Evolutionary conservation across 768 basidiomycete species (phyloP).

Genomic region (Rhizopogon rudus): DNA sequence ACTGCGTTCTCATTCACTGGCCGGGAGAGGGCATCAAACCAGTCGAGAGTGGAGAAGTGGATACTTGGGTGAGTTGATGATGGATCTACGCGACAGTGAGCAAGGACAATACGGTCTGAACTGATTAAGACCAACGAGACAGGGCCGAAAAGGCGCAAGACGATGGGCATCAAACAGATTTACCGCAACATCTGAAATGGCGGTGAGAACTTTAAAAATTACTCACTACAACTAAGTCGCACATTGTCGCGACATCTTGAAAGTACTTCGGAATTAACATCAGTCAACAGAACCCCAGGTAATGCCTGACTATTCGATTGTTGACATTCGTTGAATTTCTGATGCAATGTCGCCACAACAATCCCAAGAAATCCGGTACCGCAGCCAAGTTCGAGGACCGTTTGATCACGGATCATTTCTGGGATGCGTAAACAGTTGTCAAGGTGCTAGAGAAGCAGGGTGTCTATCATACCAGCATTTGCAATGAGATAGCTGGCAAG

Average conservation of each 20-base stretch:
- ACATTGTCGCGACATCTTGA: constrained; percentile 56
- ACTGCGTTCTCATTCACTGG: constrained; percentile 14
- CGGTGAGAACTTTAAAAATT: background rate
- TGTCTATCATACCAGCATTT: constrained; percentile 43
- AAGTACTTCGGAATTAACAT: constrained; percentile 61
- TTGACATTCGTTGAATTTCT: constrained; percentile 10
- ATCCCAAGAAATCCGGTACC: constrained; percentile 75
- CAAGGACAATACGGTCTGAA: background rate
- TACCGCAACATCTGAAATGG: background rate
- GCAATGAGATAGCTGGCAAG: constrained; percentile 57
- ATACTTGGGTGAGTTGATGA: constrained; percentile 48
- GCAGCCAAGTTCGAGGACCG: constrained; percentile 70
- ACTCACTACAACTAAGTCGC: constrained; percentile 64
- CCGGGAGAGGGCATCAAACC: constrained; percentile 51
- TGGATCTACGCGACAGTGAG: constrained; percentile 35
- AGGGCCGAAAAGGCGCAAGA: background rate
- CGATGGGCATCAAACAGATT: background rate
- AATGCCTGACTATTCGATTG: background rate
- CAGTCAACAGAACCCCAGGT: constrained; percentile 48
- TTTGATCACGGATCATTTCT: constrained; percentile 40
- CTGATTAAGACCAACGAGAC: background rate
- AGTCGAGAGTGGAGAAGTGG: constrained; percentile 50
- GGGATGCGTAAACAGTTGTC: background rate
- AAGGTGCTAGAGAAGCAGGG: background rate
- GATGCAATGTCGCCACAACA: constrained; percentile 54